Evolutionary conservation across 2,329 filamentous ascomycete genomes (phyloP).

Genomic region (Zymoseptoria brevis): DNA sequence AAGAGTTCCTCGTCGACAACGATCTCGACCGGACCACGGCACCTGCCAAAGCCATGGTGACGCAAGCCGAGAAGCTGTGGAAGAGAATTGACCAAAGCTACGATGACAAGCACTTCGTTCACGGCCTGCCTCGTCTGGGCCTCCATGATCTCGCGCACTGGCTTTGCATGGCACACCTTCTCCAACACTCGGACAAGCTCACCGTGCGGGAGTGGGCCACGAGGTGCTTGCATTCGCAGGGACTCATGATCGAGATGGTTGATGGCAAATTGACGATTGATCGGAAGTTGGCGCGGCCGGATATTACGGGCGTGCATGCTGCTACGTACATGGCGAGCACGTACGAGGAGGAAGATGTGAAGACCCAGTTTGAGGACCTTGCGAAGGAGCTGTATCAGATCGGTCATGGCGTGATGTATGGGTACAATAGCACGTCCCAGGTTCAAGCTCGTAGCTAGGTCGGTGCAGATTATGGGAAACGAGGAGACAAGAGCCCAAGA

Average conservation of each 20-base stretch:
- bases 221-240: background rate
- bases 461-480: background rate
- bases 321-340: conserved; percentile 7
- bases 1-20: background rate
- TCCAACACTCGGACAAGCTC: background rate
- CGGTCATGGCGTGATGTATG: conserved; percentile 6
- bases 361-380: conserved; percentile 7
- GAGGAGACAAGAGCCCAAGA: no score
- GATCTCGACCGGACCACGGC: background rate
- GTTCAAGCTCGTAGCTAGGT: background rate
- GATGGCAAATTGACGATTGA: background rate
- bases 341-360: conserved; percentile 1
- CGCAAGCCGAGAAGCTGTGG: conserved; percentile 7
- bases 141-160: conserved; percentile 10
- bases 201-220: background rate
- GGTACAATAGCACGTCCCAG: background rate
- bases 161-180: conserved; percentile 11
- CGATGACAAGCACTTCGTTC: conserved; percentile 6
- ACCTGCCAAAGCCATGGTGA: conserved; percentile 1
- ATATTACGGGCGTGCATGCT: conserved; percentile 7
- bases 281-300: background rate
- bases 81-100: conserved; percentile 6
- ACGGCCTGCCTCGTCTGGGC: conserved; percentile 6
- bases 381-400: conserved; percentile 11
- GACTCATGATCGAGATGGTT: background rate